Conservation (phyloP, 1,284 basidiomycete species). For the Cystobasidium sp. region DNA sequence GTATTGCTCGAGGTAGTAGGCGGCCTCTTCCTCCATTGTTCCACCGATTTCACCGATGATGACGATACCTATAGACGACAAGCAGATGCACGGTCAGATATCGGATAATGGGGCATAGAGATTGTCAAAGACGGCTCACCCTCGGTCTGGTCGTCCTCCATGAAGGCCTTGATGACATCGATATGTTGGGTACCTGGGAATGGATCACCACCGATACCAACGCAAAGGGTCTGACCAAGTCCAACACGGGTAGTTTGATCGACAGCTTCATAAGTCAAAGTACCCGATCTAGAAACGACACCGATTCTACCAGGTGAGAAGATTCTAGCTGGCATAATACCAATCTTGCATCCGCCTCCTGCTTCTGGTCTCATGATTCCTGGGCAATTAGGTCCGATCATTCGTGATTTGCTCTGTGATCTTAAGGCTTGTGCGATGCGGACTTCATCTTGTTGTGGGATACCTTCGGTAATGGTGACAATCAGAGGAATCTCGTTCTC, state of each 20-base stretch:
- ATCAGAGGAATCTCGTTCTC: slow-evolving; percentile 95
- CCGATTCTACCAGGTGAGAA: slow-evolving; percentile 59
- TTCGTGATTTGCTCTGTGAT: slow-evolving; percentile 89
- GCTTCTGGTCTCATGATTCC: slow-evolving; percentile 87
- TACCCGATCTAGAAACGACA: slow-evolving; percentile 96
- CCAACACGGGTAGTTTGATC: slow-evolving; percentile 94
- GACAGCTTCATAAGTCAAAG: slow-evolving; percentile 89
- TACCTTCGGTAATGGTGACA: slow-evolving; percentile 96
- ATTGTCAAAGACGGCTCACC: slow-evolving; percentile 58
- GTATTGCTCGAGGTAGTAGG: slow-evolving; percentile 81
- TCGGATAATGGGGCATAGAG: background rate
- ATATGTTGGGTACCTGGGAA: slow-evolving; percentile 97
- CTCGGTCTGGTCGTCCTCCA: slow-evolving; percentile 89
- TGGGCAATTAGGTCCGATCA: slow-evolving; percentile 87
- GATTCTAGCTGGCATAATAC: slow-evolving; percentile 81
- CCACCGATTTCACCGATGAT: slow-evolving; percentile 99
- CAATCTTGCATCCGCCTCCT: slow-evolving; percentile 90
- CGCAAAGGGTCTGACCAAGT: slow-evolving; percentile 92
- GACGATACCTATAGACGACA: slow-evolving; percentile 73
- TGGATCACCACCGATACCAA: slow-evolving; percentile 98
- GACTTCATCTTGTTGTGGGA: slow-evolving; percentile 94
- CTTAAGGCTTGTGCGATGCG: slow-evolving; percentile 86
- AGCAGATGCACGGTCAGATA: background rate
- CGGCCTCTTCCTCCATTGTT: slow-evolving; percentile 98
- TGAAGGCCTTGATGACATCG: slow-evolving; percentile 94